Conservation (phyloP, 768 basidiomycete species). For the Suillus fuscotomentosus region DNA sequence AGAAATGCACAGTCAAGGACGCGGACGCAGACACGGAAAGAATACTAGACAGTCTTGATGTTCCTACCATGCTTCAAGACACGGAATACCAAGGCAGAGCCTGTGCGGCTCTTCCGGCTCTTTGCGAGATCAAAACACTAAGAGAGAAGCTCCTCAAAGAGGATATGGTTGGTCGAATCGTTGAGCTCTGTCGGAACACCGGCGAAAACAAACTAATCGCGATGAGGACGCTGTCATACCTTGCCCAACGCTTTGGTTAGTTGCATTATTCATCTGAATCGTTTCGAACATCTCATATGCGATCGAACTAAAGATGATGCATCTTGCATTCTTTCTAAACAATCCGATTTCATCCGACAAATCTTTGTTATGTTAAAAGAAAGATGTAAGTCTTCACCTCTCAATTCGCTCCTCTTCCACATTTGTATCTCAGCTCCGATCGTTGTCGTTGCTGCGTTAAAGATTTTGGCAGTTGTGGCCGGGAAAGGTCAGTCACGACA, state of each 20-base stretch:
- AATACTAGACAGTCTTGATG: conserved; percentile 1
- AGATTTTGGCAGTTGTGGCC: conserved; percentile 16
- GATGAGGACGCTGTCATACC: neutral
- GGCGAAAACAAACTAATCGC: conserved; percentile 8
- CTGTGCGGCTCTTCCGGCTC: conserved; percentile 28
- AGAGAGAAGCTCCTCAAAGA: conserved; percentile 16
- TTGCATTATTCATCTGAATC: neutral
- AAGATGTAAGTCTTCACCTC: conserved; percentile 2
- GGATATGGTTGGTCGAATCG: conserved; percentile 16
- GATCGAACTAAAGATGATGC: conserved; percentile 24
- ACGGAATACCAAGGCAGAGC: conserved; percentile 14
- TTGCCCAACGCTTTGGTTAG: neutral
- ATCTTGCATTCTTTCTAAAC: neutral
- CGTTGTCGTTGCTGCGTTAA: conserved; percentile 23
- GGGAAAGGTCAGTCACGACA: conserved; percentile 12
- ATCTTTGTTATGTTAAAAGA: conserved; percentile 13
- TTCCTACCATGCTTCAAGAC: conserved; percentile 16
- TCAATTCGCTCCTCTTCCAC: neutral
- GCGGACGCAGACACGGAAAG: neutral
- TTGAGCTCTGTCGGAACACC: conserved; percentile 20
- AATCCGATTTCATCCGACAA: too few relatives aligned
- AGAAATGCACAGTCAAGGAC: conserved; percentile 4
- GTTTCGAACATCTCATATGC: conserved; percentile 24
- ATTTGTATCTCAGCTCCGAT: conserved; percentile 16
- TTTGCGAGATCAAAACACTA: conserved; percentile 21